Evolutionary conservation across 352 stramenopile species (phyloP).

Genomic region (Pythium scleroteichum): DNA sequence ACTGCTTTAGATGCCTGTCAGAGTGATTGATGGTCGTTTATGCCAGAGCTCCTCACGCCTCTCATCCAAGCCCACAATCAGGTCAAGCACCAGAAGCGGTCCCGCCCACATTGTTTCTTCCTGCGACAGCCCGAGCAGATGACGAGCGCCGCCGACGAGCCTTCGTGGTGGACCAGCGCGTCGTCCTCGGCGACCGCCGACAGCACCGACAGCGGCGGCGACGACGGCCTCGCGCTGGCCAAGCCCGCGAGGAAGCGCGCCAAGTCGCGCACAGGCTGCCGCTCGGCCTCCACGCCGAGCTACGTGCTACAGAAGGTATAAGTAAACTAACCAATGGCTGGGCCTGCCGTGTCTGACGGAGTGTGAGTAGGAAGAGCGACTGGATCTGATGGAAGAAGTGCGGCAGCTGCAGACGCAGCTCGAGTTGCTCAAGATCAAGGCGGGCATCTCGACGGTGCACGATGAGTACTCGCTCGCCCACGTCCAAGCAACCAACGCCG

Average conservation of each 20-base stretch:
- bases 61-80: too few relatives aligned
- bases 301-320: conserved; percentile 5
- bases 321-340: too few relatives aligned
- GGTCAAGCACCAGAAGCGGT: too few relatives aligned
- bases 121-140: too few relatives aligned
- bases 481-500: background rate
- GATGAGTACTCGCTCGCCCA: background rate
- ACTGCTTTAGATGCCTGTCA: too few relatives aligned
- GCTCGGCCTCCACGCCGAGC: background rate
- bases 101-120: too few relatives aligned
- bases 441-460: background rate
- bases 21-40: too few relatives aligned
- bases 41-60: too few relatives aligned
- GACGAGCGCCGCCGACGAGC: too few relatives aligned
- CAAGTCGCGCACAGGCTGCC: background rate
- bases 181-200: background rate
- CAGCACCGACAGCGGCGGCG: background rate
- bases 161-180: too few relatives aligned
- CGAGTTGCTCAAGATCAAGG: conserved; percentile 3
- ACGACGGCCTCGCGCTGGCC: background rate
- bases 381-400: conserved; percentile 1
- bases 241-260: background rate
- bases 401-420: conserved; percentile 6
- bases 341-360: too few relatives aligned
- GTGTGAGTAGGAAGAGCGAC: conserved; percentile 2